Base-by-base conservation (phyloP, 805 yeast species). In the Metschnikowia hibisci region DNA sequence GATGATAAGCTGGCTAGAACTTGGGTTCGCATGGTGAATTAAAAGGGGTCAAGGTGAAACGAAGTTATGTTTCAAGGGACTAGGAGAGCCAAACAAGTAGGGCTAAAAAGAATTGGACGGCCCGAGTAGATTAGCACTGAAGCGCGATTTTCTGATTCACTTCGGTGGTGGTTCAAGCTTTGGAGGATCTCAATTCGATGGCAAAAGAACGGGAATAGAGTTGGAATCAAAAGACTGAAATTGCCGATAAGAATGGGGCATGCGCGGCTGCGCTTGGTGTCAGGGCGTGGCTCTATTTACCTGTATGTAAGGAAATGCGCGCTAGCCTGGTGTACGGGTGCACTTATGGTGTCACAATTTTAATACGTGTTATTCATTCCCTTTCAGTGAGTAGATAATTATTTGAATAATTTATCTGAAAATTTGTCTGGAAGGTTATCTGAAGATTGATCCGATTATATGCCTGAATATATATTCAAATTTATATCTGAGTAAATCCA, bases 1-100 rank as follows among this genome's bases (percentile, higher is more conserved):
- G 52, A 51, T 7, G 75, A 58, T 16, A 71, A 60, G 41, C 69
- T 56, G 13, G 76, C 69, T 41, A 77, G 58, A 16, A 47, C 20
- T 11, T 42, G 43, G 39, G 44, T 48, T 38, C 52, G 45, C 53
- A 50, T 50, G n/a, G 28, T 32, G 26, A 9, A 4, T 12, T 11
- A 4, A 4, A 12, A 12, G 26, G 26, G 29, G 29, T 20, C 23
- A 20, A 3, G 23, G 8, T 20, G 23, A 20, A 20, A 20, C 23
- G 7, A 20, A 8, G 23, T 8, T 20, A 20, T 20, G 23, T 20
- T 20, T 20, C 23, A 20, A n/a, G 23, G 23, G 7, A 20, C 23
- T 6, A 20, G 23, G 23, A 20, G 23, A 20, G 23, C 23, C 23
- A 20, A 4, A 6, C 6, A 27, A 11, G 30, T 6, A 27, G 13